Evolutionary conservation across 768 basidiomycete genomes (phyloP).

Genomic region (Panaeolus cyanescens): DNA sequence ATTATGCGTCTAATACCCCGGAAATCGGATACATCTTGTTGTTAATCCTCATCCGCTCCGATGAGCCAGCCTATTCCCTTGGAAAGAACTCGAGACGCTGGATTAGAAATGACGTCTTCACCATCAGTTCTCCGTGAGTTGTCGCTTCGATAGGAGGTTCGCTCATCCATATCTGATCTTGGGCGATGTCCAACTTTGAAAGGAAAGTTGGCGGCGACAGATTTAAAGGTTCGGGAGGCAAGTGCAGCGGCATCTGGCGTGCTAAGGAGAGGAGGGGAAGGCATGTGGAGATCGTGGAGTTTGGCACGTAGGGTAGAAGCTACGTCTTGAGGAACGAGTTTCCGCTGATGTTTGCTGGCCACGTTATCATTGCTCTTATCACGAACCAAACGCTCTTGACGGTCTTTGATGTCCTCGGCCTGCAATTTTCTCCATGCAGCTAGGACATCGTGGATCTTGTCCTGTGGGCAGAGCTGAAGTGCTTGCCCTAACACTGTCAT

Average conservation of each 20-base stretch:
- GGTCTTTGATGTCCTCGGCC: constrained; percentile 56
- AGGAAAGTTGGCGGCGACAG: constrained; percentile 75
- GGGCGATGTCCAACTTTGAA: constrained; percentile 53
- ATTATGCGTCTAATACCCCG: neutral
- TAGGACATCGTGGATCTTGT: constrained; percentile 78
- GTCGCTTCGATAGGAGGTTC: constrained; percentile 38
- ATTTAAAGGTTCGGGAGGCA: constrained; percentile 77
- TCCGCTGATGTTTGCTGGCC: neutral
- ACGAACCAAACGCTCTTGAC: constrained; percentile 38
- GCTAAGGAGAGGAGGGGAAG: constrained; percentile 65
- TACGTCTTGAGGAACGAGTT: constrained; percentile 29
- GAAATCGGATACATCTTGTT: constrained; percentile 5
- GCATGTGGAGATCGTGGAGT: constrained; percentile 68
- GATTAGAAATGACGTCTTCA: constrained; percentile 63
- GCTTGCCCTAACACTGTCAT: constrained; percentile 77
- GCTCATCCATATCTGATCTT: constrained; percentile 45
- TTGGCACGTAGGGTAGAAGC: constrained; percentile 59
- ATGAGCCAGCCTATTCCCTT: constrained; percentile 97
- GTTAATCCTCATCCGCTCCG: constrained; percentile 70
- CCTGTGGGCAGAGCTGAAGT: constrained; percentile 83
- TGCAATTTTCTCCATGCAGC: constrained; percentile 76
- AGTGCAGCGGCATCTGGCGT: constrained; percentile 81
- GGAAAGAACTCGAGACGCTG: constrained; percentile 78
- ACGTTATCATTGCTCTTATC: constrained; percentile 10
- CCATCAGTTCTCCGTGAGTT: constrained; percentile 44